phyloP scores from a whole-genome alignment of 2,329 filamentous ascomycete species.

The Pestalotiopsis sp. region DNA sequence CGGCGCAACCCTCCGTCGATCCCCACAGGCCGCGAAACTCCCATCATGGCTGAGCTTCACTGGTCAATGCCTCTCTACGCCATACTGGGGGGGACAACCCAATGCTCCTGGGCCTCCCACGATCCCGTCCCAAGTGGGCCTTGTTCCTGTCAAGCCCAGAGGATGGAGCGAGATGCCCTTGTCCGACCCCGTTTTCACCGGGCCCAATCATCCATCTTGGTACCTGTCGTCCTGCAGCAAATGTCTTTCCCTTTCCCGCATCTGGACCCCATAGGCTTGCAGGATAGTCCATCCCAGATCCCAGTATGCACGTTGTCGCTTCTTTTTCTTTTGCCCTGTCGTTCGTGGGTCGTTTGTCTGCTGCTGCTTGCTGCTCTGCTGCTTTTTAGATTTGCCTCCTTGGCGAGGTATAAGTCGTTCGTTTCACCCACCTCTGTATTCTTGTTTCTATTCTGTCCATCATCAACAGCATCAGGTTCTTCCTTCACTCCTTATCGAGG shows the following conservation, averaged over 20 bases:
- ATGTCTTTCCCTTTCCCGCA: slow-evolving; percentile 21
- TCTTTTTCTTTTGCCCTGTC: slow-evolving; percentile 15
- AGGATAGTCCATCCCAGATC: slow-evolving; percentile 20
- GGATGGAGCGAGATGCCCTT: slow-evolving; percentile 22
- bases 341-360: slow-evolving; percentile 7
- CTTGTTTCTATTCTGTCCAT: slow-evolving; percentile 37
- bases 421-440: slow-evolving; percentile 30
- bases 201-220: slow-evolving; percentile 37
- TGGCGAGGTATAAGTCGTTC: slow-evolving; percentile 30
- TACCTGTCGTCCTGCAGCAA: slow-evolving; percentile 37
- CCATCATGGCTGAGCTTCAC: slow-evolving; percentile 36
- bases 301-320: slow-evolving; percentile 19
- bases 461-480: slow-evolving; percentile 34
- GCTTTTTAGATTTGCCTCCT: slow-evolving; percentile 21
- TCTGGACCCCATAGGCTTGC: slow-evolving; percentile 26
- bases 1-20: slow-evolving; percentile 31
- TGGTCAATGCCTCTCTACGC: slow-evolving; percentile 26
- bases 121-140: slow-evolving; percentile 19
- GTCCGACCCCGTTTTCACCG: slow-evolving; percentile 34
- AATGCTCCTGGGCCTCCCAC: slow-evolving; percentile 18
- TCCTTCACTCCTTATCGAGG: slow-evolving; percentile 40
- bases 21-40: slow-evolving; percentile 42
- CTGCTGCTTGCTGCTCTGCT: slow-evolving; percentile 18
- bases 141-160: neutral
- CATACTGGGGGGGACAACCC: slow-evolving; percentile 15